These are phyloP conservation scores for Pelagomonas calceolata DNA, from an alignment of 108 stramenopile genomes.

Conservation along the genomic window DNA sequence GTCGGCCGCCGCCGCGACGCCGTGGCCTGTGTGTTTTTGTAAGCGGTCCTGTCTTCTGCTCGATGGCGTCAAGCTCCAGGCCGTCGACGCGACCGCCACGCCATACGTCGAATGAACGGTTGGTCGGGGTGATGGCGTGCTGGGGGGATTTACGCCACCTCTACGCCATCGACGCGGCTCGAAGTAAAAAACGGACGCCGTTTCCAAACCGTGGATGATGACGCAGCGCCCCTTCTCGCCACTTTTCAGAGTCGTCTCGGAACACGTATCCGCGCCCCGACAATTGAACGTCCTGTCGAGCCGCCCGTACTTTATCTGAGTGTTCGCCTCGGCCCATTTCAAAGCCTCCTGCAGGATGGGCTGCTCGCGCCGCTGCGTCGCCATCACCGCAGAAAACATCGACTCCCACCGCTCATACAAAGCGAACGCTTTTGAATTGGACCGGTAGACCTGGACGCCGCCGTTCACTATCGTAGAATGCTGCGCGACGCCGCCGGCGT, in stretches of 20 bases:
- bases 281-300: neutral
- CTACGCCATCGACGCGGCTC: no score
- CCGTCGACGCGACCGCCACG: no score
- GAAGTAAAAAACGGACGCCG: no score
- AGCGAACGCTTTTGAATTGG: neutral
- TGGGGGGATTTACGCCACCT: no score
- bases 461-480: neutral
- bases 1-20: neutral
- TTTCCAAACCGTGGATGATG: neutral
- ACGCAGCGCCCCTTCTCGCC: neutral
- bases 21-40: no score
- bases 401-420: neutral
- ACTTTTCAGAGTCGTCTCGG: no score
- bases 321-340: neutral
- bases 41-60: no score
- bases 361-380: neutral
- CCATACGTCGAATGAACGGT: no score
- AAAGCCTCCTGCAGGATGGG: neutral
- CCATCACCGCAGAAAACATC: neutral
- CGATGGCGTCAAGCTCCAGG: no score
- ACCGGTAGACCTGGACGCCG: neutral
- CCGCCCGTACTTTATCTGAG: neutral
- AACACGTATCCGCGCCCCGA: neutral
- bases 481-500: conserved; percentile 1
- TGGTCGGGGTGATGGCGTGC: no score